Conservation (phyloP, 176 grass and related monocot genomes). For the Bolboschoenus planiculmis region DNA sequence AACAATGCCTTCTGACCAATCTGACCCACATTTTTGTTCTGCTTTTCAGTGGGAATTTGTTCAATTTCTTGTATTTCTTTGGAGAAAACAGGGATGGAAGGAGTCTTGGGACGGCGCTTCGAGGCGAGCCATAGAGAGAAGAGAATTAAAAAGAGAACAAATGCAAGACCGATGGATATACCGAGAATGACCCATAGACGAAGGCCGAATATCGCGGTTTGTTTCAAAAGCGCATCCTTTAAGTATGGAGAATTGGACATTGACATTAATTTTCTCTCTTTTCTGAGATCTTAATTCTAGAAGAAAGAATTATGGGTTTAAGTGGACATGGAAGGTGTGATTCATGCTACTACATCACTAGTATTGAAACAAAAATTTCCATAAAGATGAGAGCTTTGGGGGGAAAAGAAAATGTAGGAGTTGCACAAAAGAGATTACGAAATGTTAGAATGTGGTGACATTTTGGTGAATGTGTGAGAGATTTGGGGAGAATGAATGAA, state of each 20-base stretch:
- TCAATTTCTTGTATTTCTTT: constrained; percentile 97
- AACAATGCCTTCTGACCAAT: constrained; percentile 19
- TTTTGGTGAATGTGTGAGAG: neutral
- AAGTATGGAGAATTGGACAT: constrained; percentile 37
- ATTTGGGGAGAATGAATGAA: neutral
- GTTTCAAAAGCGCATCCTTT: constrained; percentile 53
- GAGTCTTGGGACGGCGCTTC: constrained; percentile 19
- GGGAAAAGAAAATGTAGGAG: neutral
- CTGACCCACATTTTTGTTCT: constrained; percentile 36
- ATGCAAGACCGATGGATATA: constrained; percentile 58
- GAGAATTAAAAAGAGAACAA: constrained; percentile 75
- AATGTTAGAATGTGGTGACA: neutral
- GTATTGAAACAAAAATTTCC: neutral
- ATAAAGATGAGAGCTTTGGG: neutral
- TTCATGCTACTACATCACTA: neutral
- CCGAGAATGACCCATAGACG: constrained; percentile 84
- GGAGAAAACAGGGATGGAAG: constrained; percentile 63
- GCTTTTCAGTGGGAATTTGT: constrained; percentile 39
- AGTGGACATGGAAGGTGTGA: neutral
- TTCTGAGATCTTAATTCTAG: neutral
- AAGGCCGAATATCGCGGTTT: constrained; percentile 70
- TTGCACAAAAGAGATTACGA: neutral
- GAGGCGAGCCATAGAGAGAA: constrained; percentile 56
- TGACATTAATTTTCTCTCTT: neutral
- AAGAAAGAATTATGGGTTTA: neutral